Evolutionary conservation across 2,329 filamentous ascomycete genomes (phyloP), one percentile per base, ranked within the genome.

Genomic region (Fusarium staphyleae): DNA sequence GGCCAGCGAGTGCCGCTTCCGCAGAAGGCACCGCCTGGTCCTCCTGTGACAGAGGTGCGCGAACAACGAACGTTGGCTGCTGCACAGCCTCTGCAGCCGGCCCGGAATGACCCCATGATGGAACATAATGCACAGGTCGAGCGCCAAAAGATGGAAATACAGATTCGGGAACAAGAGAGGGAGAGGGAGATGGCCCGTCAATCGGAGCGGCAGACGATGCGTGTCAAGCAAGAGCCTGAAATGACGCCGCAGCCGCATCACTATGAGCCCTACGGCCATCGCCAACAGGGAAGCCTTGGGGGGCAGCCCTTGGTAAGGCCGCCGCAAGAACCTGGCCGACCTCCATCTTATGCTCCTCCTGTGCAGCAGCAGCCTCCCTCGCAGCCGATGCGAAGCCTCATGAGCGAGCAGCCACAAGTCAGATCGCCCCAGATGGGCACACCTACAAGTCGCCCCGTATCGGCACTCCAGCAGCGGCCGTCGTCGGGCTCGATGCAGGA

Each of bases 151-250:
- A 64, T 66, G 35, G 70, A 73, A 34, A 69, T 69, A 35, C 66
- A 69, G 32, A 45, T 68, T 29, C 68, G 70, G 30, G 68, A 68
- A 29, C 66, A 70, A 8, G 67, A 46, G 34, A 41, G 37, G 24
- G 68, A 72, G 42, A 65, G 64, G 24, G 70, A 72, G 24, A 43
- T 70, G 40, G 49, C 48, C 14, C 69, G 68, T 4, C 69, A 70
- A 28, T 47, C 60, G 5, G 70, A 73, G 37, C 63, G 69, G 12
- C 70, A 69, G 37, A 54, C 70, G n/a, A 51, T 73, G 50, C 66
- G 69, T 12, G 65, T 82, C 40, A 83, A 83, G 67, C 79, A 82
- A 57, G 81, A 84, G 59, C 75, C 76, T 3, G 81, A 83, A 39
- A 61, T 75, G 36, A 66, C 68, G n/a, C 60, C 66, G 11, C 68